These are phyloP conservation scores for Cylindrotheca fusiformis DNA, from an alignment of 108 stramenopile genomes.

Conservation along the genomic window DNA sequence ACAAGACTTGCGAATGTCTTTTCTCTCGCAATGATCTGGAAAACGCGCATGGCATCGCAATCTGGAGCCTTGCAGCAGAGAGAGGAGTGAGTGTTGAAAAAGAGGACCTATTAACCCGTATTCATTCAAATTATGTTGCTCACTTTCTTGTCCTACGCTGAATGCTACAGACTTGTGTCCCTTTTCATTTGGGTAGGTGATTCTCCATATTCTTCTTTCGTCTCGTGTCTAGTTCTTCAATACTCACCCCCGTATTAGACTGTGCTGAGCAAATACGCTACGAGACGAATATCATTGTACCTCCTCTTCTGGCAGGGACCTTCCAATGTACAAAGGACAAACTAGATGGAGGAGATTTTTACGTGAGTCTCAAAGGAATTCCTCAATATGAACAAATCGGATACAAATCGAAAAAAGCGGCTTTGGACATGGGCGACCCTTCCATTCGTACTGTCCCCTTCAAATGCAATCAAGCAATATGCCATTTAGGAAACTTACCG, in stretches of 20 bases:
- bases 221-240: no score
- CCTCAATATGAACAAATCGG: slow-evolving; percentile 71
- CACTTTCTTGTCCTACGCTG: no score
- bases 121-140: no score
- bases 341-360: slow-evolving; percentile 74
- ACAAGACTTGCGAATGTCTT: not conserved
- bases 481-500: slow-evolving; percentile 69
- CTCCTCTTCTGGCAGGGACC: slow-evolving; percentile 78
- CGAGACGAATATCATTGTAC: slow-evolving; percentile 70
- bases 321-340: slow-evolving; percentile 55
- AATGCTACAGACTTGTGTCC: slow-evolving; percentile 40
- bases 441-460: slow-evolving; percentile 63
- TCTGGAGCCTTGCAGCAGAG: slow-evolving; percentile 67
- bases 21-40: slow-evolving; percentile 14
- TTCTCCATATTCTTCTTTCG: no score
- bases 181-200: slow-evolving; percentile 87
- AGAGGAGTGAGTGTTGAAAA: slow-evolving; percentile 23
- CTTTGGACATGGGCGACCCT: slow-evolving; percentile 12
- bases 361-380: slow-evolving; percentile 58
- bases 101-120: no score
- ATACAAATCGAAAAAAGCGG: slow-evolving; percentile 53
- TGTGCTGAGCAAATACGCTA: slow-evolving; percentile 83
- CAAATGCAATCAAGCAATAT: slow-evolving; percentile 62
- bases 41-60: slow-evolving; percentile 61
- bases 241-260: no score